phyloP scores from a whole-genome alignment of 2,329 filamentous ascomycete species.

The Capronia americana region DNA sequence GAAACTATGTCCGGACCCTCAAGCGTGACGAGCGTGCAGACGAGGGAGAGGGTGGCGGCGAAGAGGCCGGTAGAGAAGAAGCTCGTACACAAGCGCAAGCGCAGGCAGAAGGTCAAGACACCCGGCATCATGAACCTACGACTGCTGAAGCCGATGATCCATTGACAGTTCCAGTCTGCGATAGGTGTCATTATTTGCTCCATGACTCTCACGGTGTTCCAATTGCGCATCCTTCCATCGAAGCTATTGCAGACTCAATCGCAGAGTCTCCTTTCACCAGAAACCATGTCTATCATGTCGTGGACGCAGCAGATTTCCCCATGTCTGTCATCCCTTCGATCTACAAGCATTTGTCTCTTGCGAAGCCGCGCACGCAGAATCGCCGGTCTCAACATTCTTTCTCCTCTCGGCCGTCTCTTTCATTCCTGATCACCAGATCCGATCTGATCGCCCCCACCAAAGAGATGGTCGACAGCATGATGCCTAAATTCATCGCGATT shows the following conservation, averaged over 20 bases:
- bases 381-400: conserved; percentile 64
- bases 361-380: conserved; percentile 78
- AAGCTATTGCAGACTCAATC: conserved; percentile 82
- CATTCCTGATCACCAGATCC: conserved; percentile 87
- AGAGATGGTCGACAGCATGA: conserved; percentile 80
- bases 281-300: conserved; percentile 93
- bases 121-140: conserved; percentile 4
- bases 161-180: conserved; percentile 68
- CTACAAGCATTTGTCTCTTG: conserved; percentile 70
- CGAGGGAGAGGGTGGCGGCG: conserved; percentile 10
- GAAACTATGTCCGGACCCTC: conserved; percentile 40
- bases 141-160: conserved; percentile 16
- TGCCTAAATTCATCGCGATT: conserved; percentile 82
- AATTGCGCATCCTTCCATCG: conserved; percentile 80
- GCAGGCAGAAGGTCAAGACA: conserved; percentile 8
- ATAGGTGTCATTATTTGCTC: conserved; percentile 81
- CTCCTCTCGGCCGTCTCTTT: conserved; percentile 62
- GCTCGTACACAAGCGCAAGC: background rate
- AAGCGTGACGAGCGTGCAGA: conserved; percentile 15
- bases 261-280: conserved; percentile 85
- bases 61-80: conserved; percentile 10
- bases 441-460: conserved; percentile 86
- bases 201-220: conserved; percentile 75
- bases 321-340: conserved; percentile 87
- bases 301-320: conserved; percentile 96